Base-by-base conservation (phyloP, 306 rosid genomes). In the Prunus davidiana region DNA sequence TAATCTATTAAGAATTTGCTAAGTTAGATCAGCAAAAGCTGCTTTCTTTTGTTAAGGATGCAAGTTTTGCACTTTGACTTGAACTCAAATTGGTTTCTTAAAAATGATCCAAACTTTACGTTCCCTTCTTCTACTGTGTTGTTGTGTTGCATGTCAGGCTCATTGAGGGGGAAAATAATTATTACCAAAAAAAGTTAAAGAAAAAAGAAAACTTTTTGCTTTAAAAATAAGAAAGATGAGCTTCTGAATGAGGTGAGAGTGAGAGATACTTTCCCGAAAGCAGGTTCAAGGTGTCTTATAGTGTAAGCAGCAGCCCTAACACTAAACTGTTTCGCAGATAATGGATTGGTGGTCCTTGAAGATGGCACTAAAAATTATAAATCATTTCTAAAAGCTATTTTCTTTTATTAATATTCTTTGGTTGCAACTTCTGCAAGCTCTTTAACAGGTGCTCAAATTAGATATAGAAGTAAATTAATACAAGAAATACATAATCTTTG, bases 171-270 rank as follows among this genome's bases (percentile, higher is more conserved):
- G 58, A 47, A 47, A 12, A 47, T 0, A 38, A 49, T 49, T 49
- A 49, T 12, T 49, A 13, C 52, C 52, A 55, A 55, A 55, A 55
- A 55, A n/a, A 6, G 13, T 18, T 11, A 55, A 55, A 55, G 57
- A 52, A 6, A 27, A 73, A 73, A 27, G 61, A 27, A 27, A 68
- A 54, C 69, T 16, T 30, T 78, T 58, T 60, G 27, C 76, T 82
- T 73, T 49, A 55, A 73, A 38, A 72, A 43, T 18, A 69, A 27
- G 62, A 74, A 41, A 11, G 47, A 61, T 9, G 20, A 61, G 77
- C 49, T 34, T 64, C 49, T 34, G 15, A 64, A 38, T 46, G 41
- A 34, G 20, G 22, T 38, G 43, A 38, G 43, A 7, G 22, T 34
- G 43, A 38, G 43, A 38, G 69, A 18, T 6, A 49, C 77, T 60